Conservation (phyloP, 2,329 filamentous ascomycete species). For the Xylariaceae sp. region DNA sequence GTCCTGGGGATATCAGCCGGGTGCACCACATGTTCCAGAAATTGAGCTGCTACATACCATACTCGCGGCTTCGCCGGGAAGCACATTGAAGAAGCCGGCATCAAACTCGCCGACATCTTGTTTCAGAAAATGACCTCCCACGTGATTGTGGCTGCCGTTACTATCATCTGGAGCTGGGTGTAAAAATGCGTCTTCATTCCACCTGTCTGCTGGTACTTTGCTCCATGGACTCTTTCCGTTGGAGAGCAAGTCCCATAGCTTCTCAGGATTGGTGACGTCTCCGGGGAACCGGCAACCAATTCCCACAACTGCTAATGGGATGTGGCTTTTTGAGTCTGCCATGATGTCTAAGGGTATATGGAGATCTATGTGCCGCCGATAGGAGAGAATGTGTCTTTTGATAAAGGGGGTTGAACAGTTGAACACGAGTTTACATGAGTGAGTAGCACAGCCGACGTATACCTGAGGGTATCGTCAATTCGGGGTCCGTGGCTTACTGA, state of each 20-base stretch:
- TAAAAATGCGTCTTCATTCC: slow-evolving; percentile 11
- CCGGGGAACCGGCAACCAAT: slow-evolving; percentile 29
- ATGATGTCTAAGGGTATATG: too few species aligned
- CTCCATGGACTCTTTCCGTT: slow-evolving; percentile 21
- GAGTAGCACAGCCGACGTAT: too few species aligned
- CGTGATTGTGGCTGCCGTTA: not conserved
- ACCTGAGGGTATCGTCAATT: too few species aligned
- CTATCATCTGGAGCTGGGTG: slow-evolving; percentile 3
- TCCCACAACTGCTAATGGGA: slow-evolving; percentile 26
- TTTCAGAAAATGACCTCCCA: slow-evolving; percentile 15
- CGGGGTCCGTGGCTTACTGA: too few species aligned
- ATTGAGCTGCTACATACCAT: not conserved
- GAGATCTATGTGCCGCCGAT: too few species aligned
- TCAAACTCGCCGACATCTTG: slow-evolving; percentile 13
- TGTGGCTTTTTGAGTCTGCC: too few species aligned
- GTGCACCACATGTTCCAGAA: too few species aligned
- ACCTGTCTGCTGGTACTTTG: slow-evolving; percentile 24
- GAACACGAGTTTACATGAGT: too few species aligned
- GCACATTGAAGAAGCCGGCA: slow-evolving; percentile 14
- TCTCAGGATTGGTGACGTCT: slow-evolving; percentile 17
- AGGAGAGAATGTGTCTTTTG: too few species aligned
- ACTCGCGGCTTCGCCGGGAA: slow-evolving; percentile 7
- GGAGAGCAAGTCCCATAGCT: slow-evolving; percentile 26
- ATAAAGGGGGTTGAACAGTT: too few species aligned
- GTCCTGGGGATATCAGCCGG: not conserved